Evolutionary conservation across 2,329 filamentous ascomycete genomes (phyloP), one percentile per base, ranked within the genome.

Genomic region (Phaeosphaeriaceae sp.): DNA sequence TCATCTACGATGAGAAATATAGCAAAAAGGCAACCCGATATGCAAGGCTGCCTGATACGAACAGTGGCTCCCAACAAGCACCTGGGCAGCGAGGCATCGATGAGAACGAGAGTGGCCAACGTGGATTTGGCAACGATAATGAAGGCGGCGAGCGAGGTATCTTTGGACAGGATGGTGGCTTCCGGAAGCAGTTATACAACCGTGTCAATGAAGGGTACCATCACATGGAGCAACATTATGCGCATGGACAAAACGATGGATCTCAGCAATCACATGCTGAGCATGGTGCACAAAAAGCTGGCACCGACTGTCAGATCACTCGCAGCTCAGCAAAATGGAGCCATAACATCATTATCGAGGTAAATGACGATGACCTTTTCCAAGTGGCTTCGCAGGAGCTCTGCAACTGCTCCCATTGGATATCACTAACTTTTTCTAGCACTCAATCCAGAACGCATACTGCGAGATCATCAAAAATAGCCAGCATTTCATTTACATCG

Each of bases 391-490:
- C n/a, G n/a, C n/a, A n/a, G n/a, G n/a, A n/a, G n/a, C n/a, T n/a
- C n/a, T n/a, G n/a, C n/a, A n/a, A n/a, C n/a, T n/a, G n/a, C n/a
- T n/a, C n/a, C n/a, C n/a, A n/a, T n/a, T n/a, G n/a, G n/a, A n/a
- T n/a, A 26, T 21, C 8, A 52, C 60, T 57, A 32, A 61, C 42
- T 6, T 16, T 8, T 26, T 6, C n/a, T 41, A 75, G 70, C 91
- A 94, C 70, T 96, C 91, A 0, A 93, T 97, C 54, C 85, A 87
- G 53, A 92, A 93, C 67, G 92, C 92, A 1, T 96, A 96, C 66
- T 85, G 89, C 28, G 81, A 88, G 35, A 81, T 85, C 21, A 92
- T 92, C 60, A 78, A 76, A 30, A 84, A 85, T 40, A 87, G 87
- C 15, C 77, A 85, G 64, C 85, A 91, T 67, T 92, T 88, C 64